These are phyloP conservation scores for Zopfochytrium polystomum DNA, from an alignment of 371 early-diverging fungal genomes.

Conservation along the genomic window DNA sequence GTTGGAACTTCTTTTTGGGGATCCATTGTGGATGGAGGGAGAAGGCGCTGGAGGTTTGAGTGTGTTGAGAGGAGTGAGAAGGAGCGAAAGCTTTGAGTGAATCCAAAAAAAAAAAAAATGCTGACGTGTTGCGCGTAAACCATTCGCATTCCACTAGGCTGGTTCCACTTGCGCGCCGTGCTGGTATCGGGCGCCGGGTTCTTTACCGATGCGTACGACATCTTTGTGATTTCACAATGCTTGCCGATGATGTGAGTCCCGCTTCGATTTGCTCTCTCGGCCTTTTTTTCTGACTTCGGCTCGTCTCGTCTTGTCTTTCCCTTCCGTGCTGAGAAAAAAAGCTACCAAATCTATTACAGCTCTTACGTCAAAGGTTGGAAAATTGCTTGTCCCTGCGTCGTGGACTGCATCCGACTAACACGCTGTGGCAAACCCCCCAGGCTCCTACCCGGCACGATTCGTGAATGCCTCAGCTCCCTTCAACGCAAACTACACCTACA, in stretches of 20 bases:
- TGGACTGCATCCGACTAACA: too few relatives aligned
- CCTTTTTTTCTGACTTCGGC: not conserved
- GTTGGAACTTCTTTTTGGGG: too few relatives aligned
- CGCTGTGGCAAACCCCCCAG: too few relatives aligned
- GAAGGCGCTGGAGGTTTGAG: too few relatives aligned
- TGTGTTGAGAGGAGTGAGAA: too few relatives aligned
- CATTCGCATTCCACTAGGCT: conserved; percentile 36
- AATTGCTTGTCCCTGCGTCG: not conserved
- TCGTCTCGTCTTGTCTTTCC: not conserved
- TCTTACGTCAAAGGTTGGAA: not conserved
- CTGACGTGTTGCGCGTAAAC: too few relatives aligned
- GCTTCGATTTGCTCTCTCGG: not conserved
- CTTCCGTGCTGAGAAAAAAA: not conserved
- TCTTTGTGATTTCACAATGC: not conserved
- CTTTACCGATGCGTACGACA: conserved; percentile 71
- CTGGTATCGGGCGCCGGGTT: conserved; percentile 84
- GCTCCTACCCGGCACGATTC: conserved; percentile 6
- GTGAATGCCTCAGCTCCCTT: conserved; percentile 2
- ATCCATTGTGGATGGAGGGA: too few relatives aligned
- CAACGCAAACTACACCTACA: conserved; percentile 82
- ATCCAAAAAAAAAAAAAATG: too few relatives aligned
- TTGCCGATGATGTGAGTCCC: not conserved
- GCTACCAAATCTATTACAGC: not conserved
- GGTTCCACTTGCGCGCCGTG: conserved; percentile 81
- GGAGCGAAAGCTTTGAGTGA: too few relatives aligned